Evolutionary conservation across 768 basidiomycete species (phyloP).

Genomic region (Chalciporus chontae): DNA sequence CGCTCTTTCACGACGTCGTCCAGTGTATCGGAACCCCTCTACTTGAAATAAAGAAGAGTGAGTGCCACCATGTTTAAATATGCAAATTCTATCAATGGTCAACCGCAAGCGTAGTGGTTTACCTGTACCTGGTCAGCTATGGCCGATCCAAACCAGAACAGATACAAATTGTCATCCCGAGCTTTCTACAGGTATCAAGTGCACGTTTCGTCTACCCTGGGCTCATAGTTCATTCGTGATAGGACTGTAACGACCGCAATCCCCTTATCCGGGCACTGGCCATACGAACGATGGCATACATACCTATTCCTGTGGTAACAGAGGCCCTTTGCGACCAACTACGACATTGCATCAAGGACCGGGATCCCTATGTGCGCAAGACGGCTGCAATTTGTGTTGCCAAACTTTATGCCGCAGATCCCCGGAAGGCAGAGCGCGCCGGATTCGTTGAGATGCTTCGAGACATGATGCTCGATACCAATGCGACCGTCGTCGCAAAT

Average conservation of each 20-base stretch:
- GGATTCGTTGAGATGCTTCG: constrained; percentile 90
- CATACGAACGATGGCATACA: constrained; percentile 99
- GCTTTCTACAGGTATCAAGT: constrained; percentile 72
- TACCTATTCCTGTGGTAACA: constrained; percentile 86
- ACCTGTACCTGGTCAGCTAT: constrained; percentile 96
- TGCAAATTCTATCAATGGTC: constrained; percentile 1
- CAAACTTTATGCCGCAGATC: constrained; percentile 89
- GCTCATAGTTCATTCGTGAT: constrained; percentile 12
- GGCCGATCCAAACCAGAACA: constrained; percentile 92
- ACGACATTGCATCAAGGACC: constrained; percentile 87
- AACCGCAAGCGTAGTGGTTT: constrained; percentile 68
- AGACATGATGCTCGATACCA: constrained; percentile 88
- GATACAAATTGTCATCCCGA: constrained; percentile 86
- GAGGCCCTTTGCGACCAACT: constrained; percentile 86
- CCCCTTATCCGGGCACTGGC: constrained; percentile 96
- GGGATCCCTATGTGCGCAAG: constrained; percentile 97
- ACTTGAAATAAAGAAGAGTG: constrained; percentile 99
- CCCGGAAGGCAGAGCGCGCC: constrained; percentile 79
- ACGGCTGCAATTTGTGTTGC: constrained; percentile 98
- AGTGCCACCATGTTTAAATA: constrained; percentile 27
- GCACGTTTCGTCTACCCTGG: constrained; percentile 3
- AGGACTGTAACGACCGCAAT: constrained; percentile 97
- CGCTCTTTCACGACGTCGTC: constrained; percentile 92
- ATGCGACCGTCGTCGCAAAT: constrained; percentile 97
- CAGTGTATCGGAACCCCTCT: constrained; percentile 93